These are phyloP conservation scores for Phalaenopsis aphrodite DNA, from an alignment of 106 monocot species.

Conservation along the genomic window DNA sequence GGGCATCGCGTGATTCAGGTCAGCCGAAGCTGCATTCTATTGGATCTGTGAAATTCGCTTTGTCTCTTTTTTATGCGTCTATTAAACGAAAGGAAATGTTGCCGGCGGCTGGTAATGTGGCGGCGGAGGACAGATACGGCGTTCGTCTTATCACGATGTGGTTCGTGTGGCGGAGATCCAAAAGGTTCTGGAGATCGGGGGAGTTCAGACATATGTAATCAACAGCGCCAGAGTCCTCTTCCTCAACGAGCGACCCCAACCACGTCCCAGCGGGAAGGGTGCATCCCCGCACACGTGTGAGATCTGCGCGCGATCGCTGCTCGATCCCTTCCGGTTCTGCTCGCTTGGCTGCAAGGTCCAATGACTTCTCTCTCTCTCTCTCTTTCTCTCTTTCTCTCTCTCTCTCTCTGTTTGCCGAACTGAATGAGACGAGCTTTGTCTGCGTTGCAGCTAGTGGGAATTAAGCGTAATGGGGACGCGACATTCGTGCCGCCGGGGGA, in stretches of 20 bases:
- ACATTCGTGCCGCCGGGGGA: constrained; percentile 21
- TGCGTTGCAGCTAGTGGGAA: constrained; percentile 11
- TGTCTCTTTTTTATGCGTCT: constrained; percentile 7
- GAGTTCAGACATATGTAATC: constrained; percentile 93
- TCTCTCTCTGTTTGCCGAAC: background rate
- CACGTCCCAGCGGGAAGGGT: constrained; percentile 21
- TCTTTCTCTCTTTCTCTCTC: background rate
- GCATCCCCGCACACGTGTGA: constrained; percentile 56
- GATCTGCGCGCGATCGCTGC: constrained; percentile 70
- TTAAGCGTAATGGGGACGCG: constrained; percentile 51
- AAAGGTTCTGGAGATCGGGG: constrained; percentile 46
- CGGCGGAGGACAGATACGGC: constrained; percentile 67
- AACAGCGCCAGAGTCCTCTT: constrained; percentile 84
- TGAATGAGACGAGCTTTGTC: background rate
- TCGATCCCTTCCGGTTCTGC: constrained; percentile 75
- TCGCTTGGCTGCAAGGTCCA: constrained; percentile 70
- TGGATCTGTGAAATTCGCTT: background rate
- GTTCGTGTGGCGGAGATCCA: constrained; percentile 69
- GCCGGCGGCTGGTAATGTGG: constrained; percentile 35
- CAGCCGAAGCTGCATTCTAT: background rate
- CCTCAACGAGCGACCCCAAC: constrained; percentile 87
- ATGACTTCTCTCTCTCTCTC: background rate
- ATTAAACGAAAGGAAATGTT: constrained; percentile 8
- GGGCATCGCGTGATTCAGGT: constrained; percentile 81
- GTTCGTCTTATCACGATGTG: constrained; percentile 90